These are phyloP conservation scores for Penicillium longicatenatum DNA, from an alignment of 495 filamentous ascomycete species.

Conservation along the genomic window DNA sequence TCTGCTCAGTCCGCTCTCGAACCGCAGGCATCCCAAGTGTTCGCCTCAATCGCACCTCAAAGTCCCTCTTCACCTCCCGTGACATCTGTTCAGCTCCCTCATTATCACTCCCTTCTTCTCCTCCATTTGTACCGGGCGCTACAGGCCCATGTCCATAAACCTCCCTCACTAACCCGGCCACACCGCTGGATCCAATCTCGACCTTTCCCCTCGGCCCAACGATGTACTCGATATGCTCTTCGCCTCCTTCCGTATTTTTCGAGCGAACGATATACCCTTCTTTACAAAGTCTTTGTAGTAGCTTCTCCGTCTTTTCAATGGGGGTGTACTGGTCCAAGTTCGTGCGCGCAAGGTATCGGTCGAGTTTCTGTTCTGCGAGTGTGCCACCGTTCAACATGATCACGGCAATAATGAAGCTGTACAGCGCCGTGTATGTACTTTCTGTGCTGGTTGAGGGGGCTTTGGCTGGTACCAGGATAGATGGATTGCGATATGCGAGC, in stretches of 20 bases:
- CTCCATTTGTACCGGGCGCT: neutral
- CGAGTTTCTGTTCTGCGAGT: constrained; percentile 71
- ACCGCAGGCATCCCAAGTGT: constrained; percentile 14
- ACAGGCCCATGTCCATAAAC: constrained; percentile 51
- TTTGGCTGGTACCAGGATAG: constrained; percentile 68
- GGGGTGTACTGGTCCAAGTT: constrained; percentile 78
- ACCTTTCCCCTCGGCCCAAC: constrained; percentile 83
- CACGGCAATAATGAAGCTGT: constrained; percentile 74
- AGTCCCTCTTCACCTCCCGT: constrained; percentile 23
- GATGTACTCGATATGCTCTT: constrained; percentile 74
- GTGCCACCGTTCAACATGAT: constrained; percentile 72
- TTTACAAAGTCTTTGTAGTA: constrained; percentile 68
- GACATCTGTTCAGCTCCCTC: constrained; percentile 49
- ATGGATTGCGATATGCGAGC: constrained; percentile 57
- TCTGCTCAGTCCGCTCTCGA: constrained; percentile 10
- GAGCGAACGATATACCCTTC: constrained; percentile 81
- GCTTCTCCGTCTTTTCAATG: constrained; percentile 71
- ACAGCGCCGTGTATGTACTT: constrained; percentile 75
- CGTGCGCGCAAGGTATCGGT: constrained; percentile 70
- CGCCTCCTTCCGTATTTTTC: constrained; percentile 66
- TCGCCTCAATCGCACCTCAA: constrained; percentile 16
- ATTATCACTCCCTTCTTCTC: constrained; percentile 28
- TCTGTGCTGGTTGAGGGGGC: constrained; percentile 66
- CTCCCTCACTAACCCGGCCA: constrained; percentile 66
- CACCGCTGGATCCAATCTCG: constrained; percentile 75